Base-by-base conservation (phyloP, 2,329 filamentous ascomycete species). In the Arthrobotrys sinensis region DNA sequence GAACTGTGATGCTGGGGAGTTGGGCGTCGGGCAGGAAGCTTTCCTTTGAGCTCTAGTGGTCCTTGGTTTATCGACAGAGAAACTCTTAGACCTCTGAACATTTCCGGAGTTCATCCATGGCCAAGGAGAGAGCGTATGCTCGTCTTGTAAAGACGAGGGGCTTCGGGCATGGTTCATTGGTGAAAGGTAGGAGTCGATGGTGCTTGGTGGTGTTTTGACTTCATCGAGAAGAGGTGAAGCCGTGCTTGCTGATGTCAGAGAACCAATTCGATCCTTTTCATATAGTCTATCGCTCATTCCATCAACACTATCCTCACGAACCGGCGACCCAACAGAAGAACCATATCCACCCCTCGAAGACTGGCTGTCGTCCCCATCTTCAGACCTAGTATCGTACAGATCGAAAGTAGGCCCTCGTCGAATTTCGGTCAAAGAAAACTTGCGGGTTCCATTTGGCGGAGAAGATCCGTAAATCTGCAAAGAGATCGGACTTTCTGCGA, bases 1-100 rank as follows among this genome's bases (percentile, higher is more conserved):
- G 46, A 78, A 78, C 62, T 71, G 67, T 1, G 75, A 72, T n/a
- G 75, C 75, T 8, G 75, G 66, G 28, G 72, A 73, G 55, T 77
- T 76, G 45, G 75, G 28, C 10, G 68, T 80, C 43, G 75, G 66
- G 28, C 57, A 63, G 12, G 67, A 75, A 36, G 72, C 69, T 53
- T 76, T 63, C 34, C 69, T 45, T 36, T 78, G 75, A 40, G 75
- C 75, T 50, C 75, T 62, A 10, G 75, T 78, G n/a, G 62, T 78
- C 50, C 75, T 67, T 11, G 75, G 75, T 19, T 78, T 78, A 45
- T 78, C 75, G 28, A 78, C 75, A 38, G 75, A 78, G 32, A 78
- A 78, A 46, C 75, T 78, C 75, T 78, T 78, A 53, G 75, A 78
- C 48, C 75, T 62, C 53, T 78, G 75, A 4, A 72, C 75, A 19